Percentiles rank a stretch among this genome's conserved stretches.
Conservation (phyloP, 148 eudicot genomes). For the Rheum nobile region DNA sequence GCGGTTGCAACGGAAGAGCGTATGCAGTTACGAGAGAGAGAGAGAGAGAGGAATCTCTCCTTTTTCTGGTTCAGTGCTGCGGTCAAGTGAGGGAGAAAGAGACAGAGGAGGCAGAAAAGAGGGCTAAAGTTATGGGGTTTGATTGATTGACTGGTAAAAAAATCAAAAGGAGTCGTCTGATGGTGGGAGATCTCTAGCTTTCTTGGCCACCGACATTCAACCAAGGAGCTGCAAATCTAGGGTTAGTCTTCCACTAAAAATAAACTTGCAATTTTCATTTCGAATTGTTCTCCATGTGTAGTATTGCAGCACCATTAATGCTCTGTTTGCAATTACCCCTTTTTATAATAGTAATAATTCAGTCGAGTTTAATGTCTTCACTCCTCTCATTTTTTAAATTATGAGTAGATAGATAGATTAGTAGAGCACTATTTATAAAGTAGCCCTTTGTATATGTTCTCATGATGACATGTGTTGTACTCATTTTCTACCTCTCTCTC, state of each 20-base stretch:
- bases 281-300: background rate
- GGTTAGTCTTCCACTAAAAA: background rate
- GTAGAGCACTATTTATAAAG: too few relatives aligned
- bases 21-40: background rate
- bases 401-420: too few relatives aligned
- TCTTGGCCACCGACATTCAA: constrained; percentile 5
- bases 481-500: background rate
- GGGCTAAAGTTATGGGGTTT: constrained; percentile 3
- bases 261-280: background rate
- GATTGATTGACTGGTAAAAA: background rate
- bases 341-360: too few relatives aligned
- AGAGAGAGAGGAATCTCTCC: background rate
- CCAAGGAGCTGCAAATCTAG: background rate
- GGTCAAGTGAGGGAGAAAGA: background rate
- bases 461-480: background rate
- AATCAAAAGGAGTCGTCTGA: background rate
- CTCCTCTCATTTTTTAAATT: too few relatives aligned
- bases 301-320: background rate
- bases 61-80: background rate
- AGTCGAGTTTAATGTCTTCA: too few relatives aligned
- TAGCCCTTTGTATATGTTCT: background rate
- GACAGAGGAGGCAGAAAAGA: constrained; percentile 3
- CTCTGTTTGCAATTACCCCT: background rate
- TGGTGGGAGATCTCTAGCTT: background rate
- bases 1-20: background rate